phyloP scores from a whole-genome alignment of 352 stramenopile genomes.

The Elongisporangium senticosum region DNA sequence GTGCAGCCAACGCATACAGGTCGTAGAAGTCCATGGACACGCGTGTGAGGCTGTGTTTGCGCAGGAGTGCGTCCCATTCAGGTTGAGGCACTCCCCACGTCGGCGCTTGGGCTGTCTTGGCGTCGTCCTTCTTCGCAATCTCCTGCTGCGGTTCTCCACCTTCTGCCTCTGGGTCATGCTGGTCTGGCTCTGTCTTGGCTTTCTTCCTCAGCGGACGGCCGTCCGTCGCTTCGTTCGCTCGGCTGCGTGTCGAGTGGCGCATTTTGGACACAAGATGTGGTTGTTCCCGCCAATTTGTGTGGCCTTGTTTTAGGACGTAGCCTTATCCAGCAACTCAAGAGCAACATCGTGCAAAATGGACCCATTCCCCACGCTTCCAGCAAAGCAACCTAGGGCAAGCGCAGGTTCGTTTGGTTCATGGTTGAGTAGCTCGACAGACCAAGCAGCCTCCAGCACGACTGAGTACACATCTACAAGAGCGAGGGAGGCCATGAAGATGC shows the following conservation, averaged over 20 bases:
- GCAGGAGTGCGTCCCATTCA: constrained; percentile 36
- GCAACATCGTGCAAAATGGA: too few relatives aligned
- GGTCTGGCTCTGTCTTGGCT: neutral
- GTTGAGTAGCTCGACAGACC: neutral
- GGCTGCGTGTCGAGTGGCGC: neutral
- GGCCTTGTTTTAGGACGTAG: neutral
- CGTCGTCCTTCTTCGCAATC: neutral
- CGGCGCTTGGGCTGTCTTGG: neutral
- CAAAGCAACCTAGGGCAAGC: too few relatives aligned
- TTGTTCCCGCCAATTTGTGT: too few relatives aligned
- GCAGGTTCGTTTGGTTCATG: neutral
- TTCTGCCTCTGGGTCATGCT: neutral
- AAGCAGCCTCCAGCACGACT: neutral
- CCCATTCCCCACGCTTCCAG: too few relatives aligned
- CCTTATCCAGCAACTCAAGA: neutral
- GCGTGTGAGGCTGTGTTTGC: constrained; percentile 24
- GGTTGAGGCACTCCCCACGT: constrained; percentile 10
- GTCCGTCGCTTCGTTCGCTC: neutral
- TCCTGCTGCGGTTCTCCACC: neutral
- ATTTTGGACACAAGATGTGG: neutral
- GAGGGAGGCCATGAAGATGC: constrained; percentile 15
- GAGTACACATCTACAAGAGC: constrained; percentile 5
- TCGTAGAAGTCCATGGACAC: constrained; percentile 36
- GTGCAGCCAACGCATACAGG: constrained; percentile 34
- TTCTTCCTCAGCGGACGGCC: neutral